A percentile compares a stretch with the other conserved stretches of the same genome.
phyloP scores from a whole-genome alignment of 176 grass and related monocot species.

The Oryza glumipatula region DNA sequence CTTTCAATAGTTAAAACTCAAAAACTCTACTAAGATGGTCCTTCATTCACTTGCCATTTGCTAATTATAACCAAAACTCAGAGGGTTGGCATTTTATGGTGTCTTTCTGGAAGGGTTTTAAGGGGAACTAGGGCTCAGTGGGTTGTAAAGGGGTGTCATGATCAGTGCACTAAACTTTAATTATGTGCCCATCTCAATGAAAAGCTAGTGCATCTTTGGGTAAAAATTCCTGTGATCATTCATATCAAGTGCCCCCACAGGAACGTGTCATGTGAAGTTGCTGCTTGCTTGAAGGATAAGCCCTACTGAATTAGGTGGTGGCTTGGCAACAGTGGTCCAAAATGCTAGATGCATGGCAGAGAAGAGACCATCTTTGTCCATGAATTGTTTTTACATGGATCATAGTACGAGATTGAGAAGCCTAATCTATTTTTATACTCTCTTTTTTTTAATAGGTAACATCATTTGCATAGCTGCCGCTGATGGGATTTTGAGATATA shows the following conservation, averaged over 20 bases:
- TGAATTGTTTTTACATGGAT: neutral
- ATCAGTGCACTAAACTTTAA: conserved; percentile 46
- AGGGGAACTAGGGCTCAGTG: conserved; percentile 30
- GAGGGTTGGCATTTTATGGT: conserved; percentile 40
- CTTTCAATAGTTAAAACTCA: conserved; percentile 37
- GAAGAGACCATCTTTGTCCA: conserved; percentile 7
- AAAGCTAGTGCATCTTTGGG: conserved; percentile 49
- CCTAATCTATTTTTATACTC: neutral
- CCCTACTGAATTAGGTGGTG: conserved; percentile 35
- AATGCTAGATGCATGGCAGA: conserved; percentile 24
- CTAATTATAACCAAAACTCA: conserved; percentile 46
- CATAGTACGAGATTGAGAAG: conserved; percentile 15
- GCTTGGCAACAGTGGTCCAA: conserved; percentile 42
- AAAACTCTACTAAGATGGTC: conserved; percentile 40
- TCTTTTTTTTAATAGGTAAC: conserved; percentile 31
- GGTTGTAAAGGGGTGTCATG: conserved; percentile 54
- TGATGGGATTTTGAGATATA: conserved; percentile 33
- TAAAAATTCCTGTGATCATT: conserved; percentile 50
- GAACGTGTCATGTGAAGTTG: conserved; percentile 73
- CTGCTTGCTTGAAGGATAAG: conserved; percentile 55
- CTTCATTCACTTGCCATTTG: conserved; percentile 39
- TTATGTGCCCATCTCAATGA: conserved; percentile 43
- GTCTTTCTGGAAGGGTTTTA: conserved; percentile 47
- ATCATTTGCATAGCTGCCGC: conserved; percentile 36
- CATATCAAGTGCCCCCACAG: conserved; percentile 56